Conservation (phyloP, 2,329 filamentous ascomycete species). For the Ophiosphaerella korrae region DNA sequence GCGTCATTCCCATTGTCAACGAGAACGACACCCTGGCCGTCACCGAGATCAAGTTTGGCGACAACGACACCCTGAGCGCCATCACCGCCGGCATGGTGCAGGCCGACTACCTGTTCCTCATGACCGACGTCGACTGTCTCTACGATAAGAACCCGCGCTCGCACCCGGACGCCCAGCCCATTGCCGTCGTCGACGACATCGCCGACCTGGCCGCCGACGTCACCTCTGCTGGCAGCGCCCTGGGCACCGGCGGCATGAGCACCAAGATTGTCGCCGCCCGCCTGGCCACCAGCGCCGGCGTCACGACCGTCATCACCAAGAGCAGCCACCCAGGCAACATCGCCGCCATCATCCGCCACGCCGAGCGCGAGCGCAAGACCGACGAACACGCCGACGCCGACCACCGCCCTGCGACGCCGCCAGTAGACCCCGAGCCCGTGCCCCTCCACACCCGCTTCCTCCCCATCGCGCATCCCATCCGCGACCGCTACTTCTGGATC, state of each 20-base stretch:
- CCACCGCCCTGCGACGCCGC: slow-evolving; percentile 19
- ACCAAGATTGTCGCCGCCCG: slow-evolving; percentile 96
- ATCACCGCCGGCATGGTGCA: slow-evolving; percentile 98
- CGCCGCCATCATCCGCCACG: slow-evolving; percentile 79
- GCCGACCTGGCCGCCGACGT: slow-evolving; percentile 82
- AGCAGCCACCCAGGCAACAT: slow-evolving; percentile 95
- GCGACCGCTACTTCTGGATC: slow-evolving; percentile 96
- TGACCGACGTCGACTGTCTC: slow-evolving; percentile 98
- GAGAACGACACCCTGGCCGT: slow-evolving; percentile 98
- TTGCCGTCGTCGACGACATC: slow-evolving; percentile 92
- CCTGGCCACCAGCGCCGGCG: slow-evolving; percentile 89
- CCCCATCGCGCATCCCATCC: slow-evolving; percentile 80
- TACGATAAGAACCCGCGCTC: slow-evolving; percentile 94
- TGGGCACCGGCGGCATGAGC: slow-evolving; percentile 96
- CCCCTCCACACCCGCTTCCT: slow-evolving; percentile 92
- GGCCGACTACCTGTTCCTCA: slow-evolving; percentile 93
- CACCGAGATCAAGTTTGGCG: slow-evolving; percentile 98
- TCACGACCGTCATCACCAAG: slow-evolving; percentile 93
- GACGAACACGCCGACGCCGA: no score
- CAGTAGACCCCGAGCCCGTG: slow-evolving; percentile 29
- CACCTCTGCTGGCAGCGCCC: slow-evolving; percentile 82
- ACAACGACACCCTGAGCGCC: slow-evolving; percentile 96
- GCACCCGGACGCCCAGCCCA: slow-evolving; percentile 82
- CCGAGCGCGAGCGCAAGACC: slow-evolving; percentile 65
- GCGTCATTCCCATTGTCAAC: slow-evolving; percentile 97